These are phyloP conservation scores for Gryganskiella cystojenkinii DNA, from an alignment of 192 early-diverging fungal genomes.

Conservation along the genomic window DNA sequence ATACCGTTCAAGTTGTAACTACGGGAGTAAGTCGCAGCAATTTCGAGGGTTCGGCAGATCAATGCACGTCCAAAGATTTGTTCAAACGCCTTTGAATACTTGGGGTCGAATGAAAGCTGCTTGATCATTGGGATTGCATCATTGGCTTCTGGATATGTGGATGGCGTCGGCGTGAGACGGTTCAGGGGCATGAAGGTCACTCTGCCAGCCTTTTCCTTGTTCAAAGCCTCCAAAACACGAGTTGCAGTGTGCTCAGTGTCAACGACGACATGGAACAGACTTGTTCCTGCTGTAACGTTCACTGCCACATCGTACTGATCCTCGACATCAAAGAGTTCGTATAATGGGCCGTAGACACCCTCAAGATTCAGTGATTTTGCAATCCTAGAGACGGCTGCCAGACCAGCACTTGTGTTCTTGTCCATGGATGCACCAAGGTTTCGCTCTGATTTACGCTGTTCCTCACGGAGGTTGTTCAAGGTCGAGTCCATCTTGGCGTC, in stretches of 20 bases:
- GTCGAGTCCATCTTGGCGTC: conserved; percentile 79
- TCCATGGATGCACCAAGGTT: conserved; percentile 82
- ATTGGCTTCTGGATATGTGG: conserved; percentile 70
- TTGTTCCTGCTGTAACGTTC: conserved; percentile 86
- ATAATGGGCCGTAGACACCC: conserved; percentile 93
- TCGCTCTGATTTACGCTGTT: conserved; percentile 79
- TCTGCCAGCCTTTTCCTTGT: conserved; percentile 76
- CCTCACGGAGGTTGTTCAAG: conserved; percentile 75
- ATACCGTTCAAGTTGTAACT: conserved; percentile 83
- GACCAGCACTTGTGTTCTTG: conserved; percentile 82
- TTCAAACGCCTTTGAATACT: conserved; percentile 79
- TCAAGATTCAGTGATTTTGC: conserved; percentile 67
- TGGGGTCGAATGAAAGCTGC: conserved; percentile 78
- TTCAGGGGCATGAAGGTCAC: conserved; percentile 98
- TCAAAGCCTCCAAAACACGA: conserved; percentile 68
- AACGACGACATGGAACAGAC: conserved; percentile 96
- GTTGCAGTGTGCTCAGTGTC: conserved; percentile 94
- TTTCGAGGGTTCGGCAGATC: conserved; percentile 85
- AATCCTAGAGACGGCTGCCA: conserved; percentile 78
- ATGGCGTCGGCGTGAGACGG: conserved; percentile 71
- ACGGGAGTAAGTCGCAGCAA: conserved; percentile 82
- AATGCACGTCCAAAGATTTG: conserved; percentile 94
- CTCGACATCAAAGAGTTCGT: conserved; percentile 92
- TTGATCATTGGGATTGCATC: conserved; percentile 89
- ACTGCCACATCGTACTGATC: conserved; percentile 86